Conservation (phyloP, 163 green algal species). For the Volvox carteri region DNA sequence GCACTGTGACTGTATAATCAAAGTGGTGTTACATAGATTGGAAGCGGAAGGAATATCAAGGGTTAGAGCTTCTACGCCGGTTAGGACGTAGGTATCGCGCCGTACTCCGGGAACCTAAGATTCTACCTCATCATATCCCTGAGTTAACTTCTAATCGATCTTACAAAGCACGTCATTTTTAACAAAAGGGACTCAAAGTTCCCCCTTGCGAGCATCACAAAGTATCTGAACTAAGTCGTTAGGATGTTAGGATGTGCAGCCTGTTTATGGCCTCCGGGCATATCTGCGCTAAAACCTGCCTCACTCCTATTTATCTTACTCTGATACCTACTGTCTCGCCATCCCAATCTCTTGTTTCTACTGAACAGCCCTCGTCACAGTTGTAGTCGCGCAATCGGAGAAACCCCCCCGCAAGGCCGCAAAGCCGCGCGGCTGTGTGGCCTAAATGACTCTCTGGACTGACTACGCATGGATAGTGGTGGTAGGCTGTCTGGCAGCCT, state of each 20-base stretch:
- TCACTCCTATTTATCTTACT: too few relatives aligned
- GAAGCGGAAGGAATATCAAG: too few relatives aligned
- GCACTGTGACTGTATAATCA: too few relatives aligned
- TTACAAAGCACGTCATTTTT: not conserved
- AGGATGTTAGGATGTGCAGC: not conserved
- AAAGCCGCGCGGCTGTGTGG: too few relatives aligned
- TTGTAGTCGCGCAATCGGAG: not conserved
- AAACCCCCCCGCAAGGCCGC: too few relatives aligned
- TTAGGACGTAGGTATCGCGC: not conserved
- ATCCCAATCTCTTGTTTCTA: not conserved
- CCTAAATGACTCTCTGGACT: conserved; percentile 3
- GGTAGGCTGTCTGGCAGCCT: conserved; percentile 3
- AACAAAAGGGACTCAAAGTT: not conserved
- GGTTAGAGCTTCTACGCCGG: not conserved
- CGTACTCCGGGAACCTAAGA: not conserved
- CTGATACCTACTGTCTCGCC: too few relatives aligned
- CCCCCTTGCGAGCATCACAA: too few relatives aligned
- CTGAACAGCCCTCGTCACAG: not conserved
- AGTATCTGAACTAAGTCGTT: too few relatives aligned
- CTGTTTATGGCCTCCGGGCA: not conserved
- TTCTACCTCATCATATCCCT: not conserved
- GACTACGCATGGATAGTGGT: conserved; percentile 51
- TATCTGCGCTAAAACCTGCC: too few relatives aligned
- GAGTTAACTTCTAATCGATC: not conserved
- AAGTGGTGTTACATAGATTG: too few relatives aligned